These are phyloP conservation scores for Mortierella polycephala DNA, from an alignment of 371 early-diverging fungal species.

Conservation along the genomic window DNA sequence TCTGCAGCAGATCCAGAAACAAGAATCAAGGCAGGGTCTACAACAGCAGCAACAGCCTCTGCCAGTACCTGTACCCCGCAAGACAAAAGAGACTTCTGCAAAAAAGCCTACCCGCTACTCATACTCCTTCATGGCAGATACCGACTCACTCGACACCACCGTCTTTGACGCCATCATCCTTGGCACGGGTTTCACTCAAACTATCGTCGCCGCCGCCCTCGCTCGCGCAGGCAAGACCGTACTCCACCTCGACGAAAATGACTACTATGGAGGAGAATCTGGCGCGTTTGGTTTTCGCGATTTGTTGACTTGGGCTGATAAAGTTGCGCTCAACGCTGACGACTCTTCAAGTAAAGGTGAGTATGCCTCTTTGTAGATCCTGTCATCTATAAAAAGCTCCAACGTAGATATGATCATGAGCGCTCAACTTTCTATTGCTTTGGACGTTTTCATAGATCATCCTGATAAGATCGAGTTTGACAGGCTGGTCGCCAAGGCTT, in stretches of 20 bases:
- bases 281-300: constrained; percentile 70
- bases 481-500: constrained; percentile 35
- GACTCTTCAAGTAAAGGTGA: constrained; percentile 8
- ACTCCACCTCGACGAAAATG: constrained; percentile 89
- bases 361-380: background rate
- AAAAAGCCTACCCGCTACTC: constrained; percentile 42
- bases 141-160: constrained; percentile 61
- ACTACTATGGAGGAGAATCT: constrained; percentile 87
- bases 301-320: constrained; percentile 61
- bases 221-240: constrained; percentile 85
- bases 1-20: constrained; percentile 5
- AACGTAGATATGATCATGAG: too few relatives aligned
- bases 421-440: too few relatives aligned
- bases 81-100: constrained; percentile 10
- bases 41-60: constrained; percentile 2
- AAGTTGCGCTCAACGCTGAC: constrained; percentile 15
- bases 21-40: background rate
- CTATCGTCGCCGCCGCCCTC: constrained; percentile 86
- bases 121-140: constrained; percentile 56
- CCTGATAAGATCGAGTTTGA: constrained; percentile 49
- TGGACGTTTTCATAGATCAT: constrained; percentile 7
- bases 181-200: constrained; percentile 93
- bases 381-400: too few relatives aligned
- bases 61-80: constrained; percentile 14
- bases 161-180: constrained; percentile 83